Percentiles rank a stretch among this genome's conserved stretches.
Evolutionary conservation across 352 stramenopile genomes (phyloP).

Genomic region (Globisporangium polare): DNA sequence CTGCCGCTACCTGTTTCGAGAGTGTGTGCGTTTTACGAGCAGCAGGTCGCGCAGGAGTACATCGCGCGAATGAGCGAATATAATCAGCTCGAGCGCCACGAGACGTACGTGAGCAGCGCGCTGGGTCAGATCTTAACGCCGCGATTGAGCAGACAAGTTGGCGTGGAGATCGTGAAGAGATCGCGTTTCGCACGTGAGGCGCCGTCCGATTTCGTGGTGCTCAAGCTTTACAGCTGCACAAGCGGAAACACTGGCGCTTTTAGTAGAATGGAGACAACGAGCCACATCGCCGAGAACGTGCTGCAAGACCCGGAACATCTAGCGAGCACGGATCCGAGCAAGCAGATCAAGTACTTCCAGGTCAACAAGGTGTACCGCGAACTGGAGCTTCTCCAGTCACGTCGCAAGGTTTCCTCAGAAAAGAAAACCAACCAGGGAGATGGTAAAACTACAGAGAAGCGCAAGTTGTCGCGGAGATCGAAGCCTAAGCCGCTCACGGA

Average conservation of each 20-base stretch:
- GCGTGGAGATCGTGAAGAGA: slow-evolving; percentile 18
- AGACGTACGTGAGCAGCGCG: slow-evolving; percentile 26
- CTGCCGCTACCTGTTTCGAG: not conserved
- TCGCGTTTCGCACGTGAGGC: slow-evolving; percentile 24
- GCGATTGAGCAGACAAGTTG: not conserved
- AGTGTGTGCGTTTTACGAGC: slow-evolving; percentile 35
- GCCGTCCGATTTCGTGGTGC: slow-evolving; percentile 64
- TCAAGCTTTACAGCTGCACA: slow-evolving; percentile 44
- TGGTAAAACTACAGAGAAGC: not conserved
- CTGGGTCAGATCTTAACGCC: slow-evolving; percentile 5
- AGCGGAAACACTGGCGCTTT: not conserved
- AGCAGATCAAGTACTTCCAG: slow-evolving; percentile 33
- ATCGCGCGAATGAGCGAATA: slow-evolving; percentile 36
- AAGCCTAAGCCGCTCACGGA: slow-evolving; percentile 39
- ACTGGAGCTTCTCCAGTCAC: slow-evolving; percentile 25
- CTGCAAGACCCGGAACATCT: slow-evolving; percentile 15
- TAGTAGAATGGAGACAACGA: slow-evolving; percentile 8
- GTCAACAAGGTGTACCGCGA: slow-evolving; percentile 47
- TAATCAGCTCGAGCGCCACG: slow-evolving; percentile 23
- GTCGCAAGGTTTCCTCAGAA: slow-evolving; percentile 8
- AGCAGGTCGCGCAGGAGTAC: slow-evolving; percentile 28
- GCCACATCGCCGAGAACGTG: slow-evolving; percentile 22
- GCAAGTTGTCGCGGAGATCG: slow-evolving; percentile 3
- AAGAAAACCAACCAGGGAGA: slow-evolving; percentile 11
- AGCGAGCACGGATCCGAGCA: not conserved